phyloP scores from a whole-genome alignment of 208 protist genomes.

The Herpetomonas samuelpessoai region DNA sequence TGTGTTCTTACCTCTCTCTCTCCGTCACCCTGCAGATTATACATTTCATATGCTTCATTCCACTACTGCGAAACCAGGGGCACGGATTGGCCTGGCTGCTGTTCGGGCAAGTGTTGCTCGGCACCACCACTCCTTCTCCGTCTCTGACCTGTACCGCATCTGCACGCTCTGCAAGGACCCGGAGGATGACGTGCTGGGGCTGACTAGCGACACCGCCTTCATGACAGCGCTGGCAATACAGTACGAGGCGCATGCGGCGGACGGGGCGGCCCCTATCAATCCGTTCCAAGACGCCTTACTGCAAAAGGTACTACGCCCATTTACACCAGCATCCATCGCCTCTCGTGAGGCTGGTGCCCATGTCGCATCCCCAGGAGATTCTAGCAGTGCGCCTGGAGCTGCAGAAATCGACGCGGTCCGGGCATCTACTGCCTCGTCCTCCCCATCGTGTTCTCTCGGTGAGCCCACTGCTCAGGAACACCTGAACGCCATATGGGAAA shows the following conservation, averaged over 20 bases:
- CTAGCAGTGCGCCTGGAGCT: too few species aligned
- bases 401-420: too few species aligned
- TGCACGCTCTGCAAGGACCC: conserved; percentile 1
- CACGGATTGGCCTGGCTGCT: not conserved
- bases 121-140: not conserved
- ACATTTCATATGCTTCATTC: not conserved
- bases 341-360: too few species aligned
- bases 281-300: not conserved
- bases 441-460: not conserved
- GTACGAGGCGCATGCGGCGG: not conserved
- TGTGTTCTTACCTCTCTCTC: not conserved
- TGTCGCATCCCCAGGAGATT: too few species aligned
- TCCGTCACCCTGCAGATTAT: not conserved
- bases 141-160: conserved; percentile 1
- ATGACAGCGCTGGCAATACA: not conserved
- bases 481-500: conserved; percentile 26
- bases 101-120: not conserved
- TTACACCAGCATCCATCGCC: too few species aligned
- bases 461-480: conserved; percentile 14
- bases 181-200: not conserved
- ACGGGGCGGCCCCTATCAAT: not conserved
- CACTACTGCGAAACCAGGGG: not conserved
- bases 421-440: too few species aligned
- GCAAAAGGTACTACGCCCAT: not conserved
- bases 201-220: not conserved